Base-by-base conservation (phyloP, 495 filamentous ascomycete genomes). In the Aspergillus carlsbadensis region DNA sequence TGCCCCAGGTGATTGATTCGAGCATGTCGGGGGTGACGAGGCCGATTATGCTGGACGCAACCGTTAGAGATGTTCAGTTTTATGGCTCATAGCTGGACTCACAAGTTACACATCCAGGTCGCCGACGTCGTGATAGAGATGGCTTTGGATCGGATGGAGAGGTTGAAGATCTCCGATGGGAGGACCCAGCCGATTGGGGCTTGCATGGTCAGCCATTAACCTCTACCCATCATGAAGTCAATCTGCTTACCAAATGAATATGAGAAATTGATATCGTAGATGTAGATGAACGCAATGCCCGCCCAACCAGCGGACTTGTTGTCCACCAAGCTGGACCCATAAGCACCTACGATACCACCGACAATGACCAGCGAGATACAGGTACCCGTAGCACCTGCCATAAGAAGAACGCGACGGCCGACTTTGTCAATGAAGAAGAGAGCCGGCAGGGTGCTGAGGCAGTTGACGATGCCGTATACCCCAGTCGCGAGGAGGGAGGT, bases 201-300 rank as follows among this genome's bases (percentile, higher is more conserved):
- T 74, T 10, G 49, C 53, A n/a, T 48, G 62, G 60, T 34, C 29
- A 42, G 42, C n/a, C 20, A 17, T 2, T 4, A 10, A 13, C 15
- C 39, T 31, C 15, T n/a, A 8, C 26, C 26, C 26, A 29, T 29
- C 36, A 6, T 35, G 10, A 36, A 36, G 34, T 6, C 6, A 6
- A 15, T 11, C 15, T 1, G 60, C 70, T 52, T 53, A 75, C 74
- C 72, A 35, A 71, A 72, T 0, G 72, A 72, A 31, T 74, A 91
- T 24, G 87, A 88, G 64, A 92, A 94, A 64, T 90, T 86, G 39
- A 90, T 73, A 61, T 91, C 87, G 63, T 90, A 94, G 26, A 92
- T 79, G 80, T 88, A 94, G 54, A 94, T 87, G 79, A 92, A 90
- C 54, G 76, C 84, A 15, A 91, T 85, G 6, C 86, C 89, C 4